Base-by-base conservation (phyloP, 176 grass and related monocot species). In the Musa beccarii region DNA sequence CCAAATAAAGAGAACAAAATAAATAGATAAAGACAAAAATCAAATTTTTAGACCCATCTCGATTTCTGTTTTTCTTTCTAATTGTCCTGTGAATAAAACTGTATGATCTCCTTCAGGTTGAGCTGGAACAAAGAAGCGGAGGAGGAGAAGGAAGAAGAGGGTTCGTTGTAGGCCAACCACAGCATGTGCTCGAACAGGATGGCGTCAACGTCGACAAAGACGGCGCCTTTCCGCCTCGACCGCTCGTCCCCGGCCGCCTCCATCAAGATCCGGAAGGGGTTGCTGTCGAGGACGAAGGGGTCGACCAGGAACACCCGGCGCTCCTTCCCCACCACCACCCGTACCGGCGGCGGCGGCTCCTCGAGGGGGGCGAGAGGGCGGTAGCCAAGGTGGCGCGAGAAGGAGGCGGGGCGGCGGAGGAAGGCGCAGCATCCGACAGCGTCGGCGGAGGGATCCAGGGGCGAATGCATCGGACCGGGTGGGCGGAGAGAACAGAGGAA, bases 121-220 rank as follows among this genome's bases (percentile, higher is more conserved):
- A 83, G 84, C 71, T 90, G 83, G 2, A 78, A 68, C 10, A 89
- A 79, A 8, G 88, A 85, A 63, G 78, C 78, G 67, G 52, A 81
- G 8, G 19, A 68, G 0, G 1, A 74, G 67, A 43, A 81, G 10
- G 19, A 68, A 0, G 1, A 74, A 26, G 86, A 92, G 9, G 78
- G 84, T 19, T 85, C 92, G 53, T 92, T 78, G 83, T 83, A 78
- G 25, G 80, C 89, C 74, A 96, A 78, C 92, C 92, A 96, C 62
- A 96, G 92, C 25, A 92, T 84, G 80, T 96, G 92, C 86, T 96
- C 92, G 84, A 96, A 96, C 23, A 92, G 85, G 81, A 96, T 96
- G 77, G 84, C 82, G 81, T 96, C 92, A 10, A 89, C 86, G 63
- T 96, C 89, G 9, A 96, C 78, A 89, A 96, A 96, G 57, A 96